Evolutionary conservation across 371 early-diverging fungal species (phyloP), one percentile per base, ranked within the genome.

Genomic region (Mucor plumbeus): DNA sequence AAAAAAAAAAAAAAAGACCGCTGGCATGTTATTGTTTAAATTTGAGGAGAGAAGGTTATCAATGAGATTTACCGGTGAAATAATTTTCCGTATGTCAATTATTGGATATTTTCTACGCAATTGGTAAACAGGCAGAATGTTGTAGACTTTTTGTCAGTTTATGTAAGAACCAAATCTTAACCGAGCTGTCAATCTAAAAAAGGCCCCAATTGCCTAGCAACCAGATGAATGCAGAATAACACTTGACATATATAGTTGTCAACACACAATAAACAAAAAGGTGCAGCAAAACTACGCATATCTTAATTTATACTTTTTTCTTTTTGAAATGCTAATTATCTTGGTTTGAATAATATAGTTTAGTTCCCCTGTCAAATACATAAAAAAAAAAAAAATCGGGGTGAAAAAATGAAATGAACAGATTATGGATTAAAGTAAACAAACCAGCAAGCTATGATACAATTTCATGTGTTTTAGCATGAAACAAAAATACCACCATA

Each of bases 1-100:
- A 59, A 59, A 59, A 21, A 11, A 38, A 15, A 58, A 59, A 59
- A 59, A 59, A 40, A 26, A 59, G 38, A 59, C 39, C 26, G 44
- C 60, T 31, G 43, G 31, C 40, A 31, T 60, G 15, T 44, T 60
- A 34, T 60, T 34, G 41, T 43, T 60, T 33, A 31, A 31, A 53
- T 53, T 31, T 53, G 9, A 9, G 38, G 11, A 38, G 11, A 11
- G 38, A 11, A 26, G 26, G 26, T 26, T 26, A 26, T 26, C 4
- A 38, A 38, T 38, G 11, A 5, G 38, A 38, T 38, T 11, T 38
- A 38, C 38, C 26, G 19, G 54, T 31, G 11, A 8, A 26, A 26
- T 31, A 7, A 10, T 26, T 31, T 53, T 19, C 54, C 31, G 54
- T 31, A 10, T 31, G 1, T 53, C 19, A 38, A 11, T 38, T 5